Base-by-base conservation (phyloP, 1,284 basidiomycete genomes). In the Ganoderma lucidum region DNA sequence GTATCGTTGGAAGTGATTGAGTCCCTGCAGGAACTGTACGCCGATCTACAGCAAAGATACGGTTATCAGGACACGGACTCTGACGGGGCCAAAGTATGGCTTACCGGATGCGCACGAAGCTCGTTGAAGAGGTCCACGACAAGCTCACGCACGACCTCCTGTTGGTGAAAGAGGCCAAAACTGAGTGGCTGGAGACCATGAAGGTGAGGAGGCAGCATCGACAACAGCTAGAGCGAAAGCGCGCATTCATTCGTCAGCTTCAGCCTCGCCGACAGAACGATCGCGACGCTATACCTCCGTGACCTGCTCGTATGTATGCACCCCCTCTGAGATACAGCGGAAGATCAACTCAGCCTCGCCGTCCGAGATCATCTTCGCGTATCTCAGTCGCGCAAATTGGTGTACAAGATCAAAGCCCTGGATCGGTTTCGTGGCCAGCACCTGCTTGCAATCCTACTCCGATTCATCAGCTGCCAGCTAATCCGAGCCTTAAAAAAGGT, bases 1-100 rank as follows among this genome's bases (percentile, higher is more conserved):
- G 69, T 95, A 93, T 0, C 96, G 90, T 77, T 98, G 95, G 79
- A 97, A 98, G 76, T 95, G 92, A 79, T 98, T 98, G 65, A 99
- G 87, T 10, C 88, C 83, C 76, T 94, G 90, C 35, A 99, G 82
- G 76, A 94, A 96, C 69, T 95, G 87, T 35, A 92, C 86, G 0
- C 97, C 97, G 71, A 97, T 89, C 96, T 97, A 76, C 64, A 32
- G 12, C 62, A 39, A 41, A 41, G n/a, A 61, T 53, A 30, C 5
- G 10, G 3, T 17, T 2, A 72, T 70, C 10, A 67, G 51, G 64
- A 60, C 8, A 32, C 17, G 61, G 69, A 55, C 19, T 39, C n/a
- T 23, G 39, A 61, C 12, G 17, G 42, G 58, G n/a, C 64, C 64
- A 23, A 23, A 23, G 23, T 23, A 5, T n/a, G 53, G 84, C 90